Evolutionary conservation across 441 rosid genomes (phyloP), one percentile per base, ranked within the genome.

Genomic region (Melastoma candidum): DNA sequence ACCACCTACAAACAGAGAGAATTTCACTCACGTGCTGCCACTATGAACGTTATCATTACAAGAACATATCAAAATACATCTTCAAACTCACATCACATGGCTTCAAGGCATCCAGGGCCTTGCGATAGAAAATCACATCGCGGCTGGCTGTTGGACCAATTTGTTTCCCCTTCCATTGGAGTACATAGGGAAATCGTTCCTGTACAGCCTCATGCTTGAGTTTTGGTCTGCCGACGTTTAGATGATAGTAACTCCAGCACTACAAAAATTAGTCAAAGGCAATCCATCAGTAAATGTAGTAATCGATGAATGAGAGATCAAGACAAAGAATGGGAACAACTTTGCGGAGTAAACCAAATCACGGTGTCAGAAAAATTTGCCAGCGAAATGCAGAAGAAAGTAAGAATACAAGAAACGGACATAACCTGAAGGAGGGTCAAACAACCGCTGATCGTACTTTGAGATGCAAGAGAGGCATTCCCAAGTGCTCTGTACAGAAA

Each of bases 191-290:
- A 63, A 93, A 89, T 67, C 82, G 90, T 69, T 84, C 71, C 58
- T 58, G 63, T 0, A 58, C 58, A 11, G 87, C 88, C 57, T 83
- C 95, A 60, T 79, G 81, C 57, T 81, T 84, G 67, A 86, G 96
- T 81, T 86, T 93, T 49, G 96, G 99, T 44, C 90, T 71, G 51
- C 96, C 95, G 49, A 84, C 74, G 70, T 86, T 83, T 57, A 89
- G 80, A 74, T 93, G 97, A 74, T 81, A 89, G 73, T 93, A 86
- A 72, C 97, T 86, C 97, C 97, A 93, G 70, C 97, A 89, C 97
- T 85, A 64, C 63, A 60, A 57, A 14, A 36, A 36, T 36, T 36
- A 9, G 41, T 36, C 41, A 36, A 36, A 36, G 41, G 6, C 41
- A 36, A 36, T 36, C 41, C 41, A 6, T 2, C 41, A 4, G 41